Base-by-base conservation (phyloP, 352 stramenopile genomes). In the Globisporangium emineosum region DNA sequence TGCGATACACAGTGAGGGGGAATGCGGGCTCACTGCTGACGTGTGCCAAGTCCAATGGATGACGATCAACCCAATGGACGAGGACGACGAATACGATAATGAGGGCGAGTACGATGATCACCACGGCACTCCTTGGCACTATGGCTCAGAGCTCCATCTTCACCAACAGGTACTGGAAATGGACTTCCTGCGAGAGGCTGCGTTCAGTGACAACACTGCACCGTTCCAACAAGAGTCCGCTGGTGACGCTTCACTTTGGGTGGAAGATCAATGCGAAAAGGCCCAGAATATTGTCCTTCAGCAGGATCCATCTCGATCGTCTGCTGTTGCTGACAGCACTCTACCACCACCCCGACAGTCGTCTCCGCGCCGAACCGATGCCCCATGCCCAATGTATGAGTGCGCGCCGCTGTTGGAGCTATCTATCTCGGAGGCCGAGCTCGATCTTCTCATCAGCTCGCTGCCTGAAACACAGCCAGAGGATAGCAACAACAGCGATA, bases 41-140 rank as follows among this genome's bases (percentile, higher is more conserved):
- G 67, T 77, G 45, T 88, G 76, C 56, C 76, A 90, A 66, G 72
- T 81, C 54, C 79, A 80, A 37, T 89, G 81, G 81, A 90, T 89
- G 79, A 51, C 54, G n/a, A 73, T 90, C 65, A 90, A 90, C 56
- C 81, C 81, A 1, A 73, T 81, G 0, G 65, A 77, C 8, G 77
- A 85, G 4, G 65, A 71, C 17, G 67, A 79, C 9, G 65, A 81
- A 2, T 61, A 76, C 23, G 62, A 67, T 7, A 66, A 78, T 1
- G 63, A 64, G 7, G 23, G 50, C 10, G 54, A 66, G 2, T 58
- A 62, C 30, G 12, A 43, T 2, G 33, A 60, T n/a, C 47, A 60
- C 3, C 47, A 67, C 15, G 25, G 35, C 12, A 35, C 10, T 10
- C 43, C 12, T 29, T 17, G 13, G 17, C n/a, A 57, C 27, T 40